These are phyloP conservation scores for Aspergillus steynii DNA, from an alignment of 495 filamentous ascomycete genomes.

Conservation along the genomic window DNA sequence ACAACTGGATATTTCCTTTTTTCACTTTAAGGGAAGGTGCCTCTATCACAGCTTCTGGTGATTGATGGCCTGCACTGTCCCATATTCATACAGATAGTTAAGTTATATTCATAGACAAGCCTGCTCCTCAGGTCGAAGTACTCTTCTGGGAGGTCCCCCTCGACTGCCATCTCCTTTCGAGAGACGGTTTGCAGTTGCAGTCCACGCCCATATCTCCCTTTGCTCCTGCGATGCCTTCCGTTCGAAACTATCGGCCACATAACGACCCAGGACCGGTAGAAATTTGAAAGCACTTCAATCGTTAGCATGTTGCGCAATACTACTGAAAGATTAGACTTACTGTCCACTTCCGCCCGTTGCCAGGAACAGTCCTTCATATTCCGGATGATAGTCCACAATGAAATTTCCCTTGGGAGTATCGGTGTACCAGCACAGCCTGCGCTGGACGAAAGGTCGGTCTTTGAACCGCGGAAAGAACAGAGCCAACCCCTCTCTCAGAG, in stretches of 20 bases:
- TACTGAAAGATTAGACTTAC: conserved; percentile 9
- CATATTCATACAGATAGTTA: too few relatives aligned
- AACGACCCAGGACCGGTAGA: conserved; percentile 13
- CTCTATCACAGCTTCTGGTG: too few relatives aligned
- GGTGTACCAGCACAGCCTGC: conserved; percentile 40
- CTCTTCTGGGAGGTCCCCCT: conserved; percentile 18
- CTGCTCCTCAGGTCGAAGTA: conserved; percentile 14
- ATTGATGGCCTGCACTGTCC: too few relatives aligned
- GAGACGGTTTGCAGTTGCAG: conserved; percentile 2
- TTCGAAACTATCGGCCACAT: conserved; percentile 12
- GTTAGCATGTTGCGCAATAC: background rate
- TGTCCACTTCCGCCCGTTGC: conserved; percentile 22
- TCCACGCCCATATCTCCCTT: conserved; percentile 17
- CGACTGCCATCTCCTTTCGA: conserved; percentile 21
- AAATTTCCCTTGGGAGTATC: conserved; percentile 25
- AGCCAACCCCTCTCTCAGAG: conserved; percentile 49
- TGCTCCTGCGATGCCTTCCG: conserved; percentile 2
- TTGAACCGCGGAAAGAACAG: conserved; percentile 57
- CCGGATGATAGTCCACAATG: conserved; percentile 24
- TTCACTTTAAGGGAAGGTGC: background rate
- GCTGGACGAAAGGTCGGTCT: conserved; percentile 58
- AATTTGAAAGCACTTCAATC: conserved; percentile 23
- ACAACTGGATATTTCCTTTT: background rate
- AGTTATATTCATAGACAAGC: background rate
- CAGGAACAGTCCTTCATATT: conserved; percentile 15